A percentile compares a stretch with the other conserved stretches of the same genome.
These are phyloP conservation scores for Trichoderma guizhouense DNA, from an alignment of 2,329 filamentous ascomycete genomes.

Conservation along the genomic window DNA sequence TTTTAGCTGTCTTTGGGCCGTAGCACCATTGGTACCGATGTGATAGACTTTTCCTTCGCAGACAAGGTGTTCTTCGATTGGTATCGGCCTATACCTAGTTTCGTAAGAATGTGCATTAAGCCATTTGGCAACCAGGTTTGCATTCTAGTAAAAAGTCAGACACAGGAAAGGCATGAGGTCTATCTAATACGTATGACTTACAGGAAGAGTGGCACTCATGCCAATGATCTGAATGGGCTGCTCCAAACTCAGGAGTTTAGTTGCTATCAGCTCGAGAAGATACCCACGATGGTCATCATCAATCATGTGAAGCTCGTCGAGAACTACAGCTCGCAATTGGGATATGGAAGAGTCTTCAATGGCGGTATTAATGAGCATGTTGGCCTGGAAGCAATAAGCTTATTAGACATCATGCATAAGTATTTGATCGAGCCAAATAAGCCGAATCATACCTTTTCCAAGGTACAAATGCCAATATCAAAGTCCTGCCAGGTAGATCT, in stretches of 20 bases:
- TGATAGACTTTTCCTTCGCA: slow-evolving; percentile 67
- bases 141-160: slow-evolving; percentile 51
- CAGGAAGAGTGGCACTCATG: slow-evolving; percentile 76
- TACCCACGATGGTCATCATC: slow-evolving; percentile 74
- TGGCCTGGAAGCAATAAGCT: slow-evolving; percentile 52
- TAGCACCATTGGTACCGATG: slow-evolving; percentile 51
- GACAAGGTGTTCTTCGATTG: slow-evolving; percentile 71
- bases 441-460: slow-evolving; percentile 59
- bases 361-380: slow-evolving; percentile 67
- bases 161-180: background rate
- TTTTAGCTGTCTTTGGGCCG: slow-evolving; percentile 56
- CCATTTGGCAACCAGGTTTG: slow-evolving; percentile 66
- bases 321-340: slow-evolving; percentile 63
- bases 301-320: slow-evolving; percentile 81
- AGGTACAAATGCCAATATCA: slow-evolving; percentile 74
- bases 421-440: background rate
- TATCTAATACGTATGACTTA: slow-evolving; percentile 35
- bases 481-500: slow-evolving; percentile 68
- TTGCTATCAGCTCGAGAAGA: slow-evolving; percentile 69
- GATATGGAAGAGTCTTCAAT: slow-evolving; percentile 67
- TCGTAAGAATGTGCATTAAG: slow-evolving; percentile 68
- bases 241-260: slow-evolving; percentile 67
- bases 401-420: slow-evolving; percentile 4
- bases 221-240: slow-evolving; percentile 68
- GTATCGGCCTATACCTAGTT: slow-evolving; percentile 70